Evolutionary conservation across 2,329 filamentous ascomycete species (phyloP).

Genomic region (Ascochyta koolunga): DNA sequence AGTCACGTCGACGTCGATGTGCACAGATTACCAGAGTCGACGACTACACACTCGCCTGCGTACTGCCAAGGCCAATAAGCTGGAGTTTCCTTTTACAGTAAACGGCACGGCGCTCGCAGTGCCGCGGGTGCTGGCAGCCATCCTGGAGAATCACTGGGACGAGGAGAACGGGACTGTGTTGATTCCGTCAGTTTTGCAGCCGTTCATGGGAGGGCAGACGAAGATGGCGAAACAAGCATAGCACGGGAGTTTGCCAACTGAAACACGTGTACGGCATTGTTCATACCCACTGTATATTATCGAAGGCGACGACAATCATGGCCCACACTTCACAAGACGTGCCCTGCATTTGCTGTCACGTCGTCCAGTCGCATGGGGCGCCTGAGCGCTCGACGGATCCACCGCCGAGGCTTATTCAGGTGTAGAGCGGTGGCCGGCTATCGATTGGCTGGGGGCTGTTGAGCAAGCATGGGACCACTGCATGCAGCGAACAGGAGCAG

Average conservation of each 20-base stretch:
- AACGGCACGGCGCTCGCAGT: constrained; percentile 95
- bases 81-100: constrained; percentile 83
- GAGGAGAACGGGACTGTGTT: constrained; percentile 69
- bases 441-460: constrained; percentile 29
- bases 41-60: constrained; percentile 78
- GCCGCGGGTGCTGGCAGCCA: constrained; percentile 83
- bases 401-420: constrained; percentile 35
- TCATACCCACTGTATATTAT: constrained; percentile 5
- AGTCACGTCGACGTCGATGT: constrained; percentile 87
- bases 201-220: constrained; percentile 73
- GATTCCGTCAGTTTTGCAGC: constrained; percentile 78
- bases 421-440: constrained; percentile 33
- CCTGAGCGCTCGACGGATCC: constrained; percentile 22
- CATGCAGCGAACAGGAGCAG: constrained; percentile 29
- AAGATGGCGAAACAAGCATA: constrained; percentile 38
- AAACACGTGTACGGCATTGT: background rate
- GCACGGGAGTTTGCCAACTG: constrained; percentile 3
- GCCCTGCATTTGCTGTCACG: constrained; percentile 19
- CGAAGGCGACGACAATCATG: background rate
- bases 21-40: constrained; percentile 91
- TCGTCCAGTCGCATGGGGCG: constrained; percentile 26
- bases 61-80: constrained; percentile 54
- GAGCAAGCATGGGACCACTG: constrained; percentile 17
- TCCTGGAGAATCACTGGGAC: constrained; percentile 91
- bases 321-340: constrained; percentile 6